phyloP scores from a whole-genome alignment of 2,329 filamentous ascomycete species.

The Neofusicoccum parvum region DNA sequence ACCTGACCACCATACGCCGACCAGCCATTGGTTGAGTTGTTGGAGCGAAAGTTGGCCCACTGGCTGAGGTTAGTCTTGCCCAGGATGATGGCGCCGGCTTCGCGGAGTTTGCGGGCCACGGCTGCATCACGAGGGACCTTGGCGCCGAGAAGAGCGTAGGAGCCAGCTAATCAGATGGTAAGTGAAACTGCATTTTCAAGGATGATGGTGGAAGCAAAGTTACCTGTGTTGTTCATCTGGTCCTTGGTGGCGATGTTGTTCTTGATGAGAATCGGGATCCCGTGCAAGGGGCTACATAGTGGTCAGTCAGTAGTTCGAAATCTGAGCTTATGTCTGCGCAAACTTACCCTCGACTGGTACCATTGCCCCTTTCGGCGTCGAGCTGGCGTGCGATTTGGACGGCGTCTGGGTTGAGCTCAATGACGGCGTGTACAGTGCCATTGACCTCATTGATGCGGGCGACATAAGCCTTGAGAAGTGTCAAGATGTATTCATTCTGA shows the following conservation, averaged over 20 bases:
- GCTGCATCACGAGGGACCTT: slow-evolving; percentile 60
- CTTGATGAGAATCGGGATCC: slow-evolving; percentile 67
- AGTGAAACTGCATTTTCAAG: too few relatives aligned
- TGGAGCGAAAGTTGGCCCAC: slow-evolving; percentile 65
- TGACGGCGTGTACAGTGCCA: slow-evolving; percentile 53
- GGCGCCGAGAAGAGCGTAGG: slow-evolving; percentile 63
- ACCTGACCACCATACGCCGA: slow-evolving; percentile 65
- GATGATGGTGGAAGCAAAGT: too few relatives aligned
- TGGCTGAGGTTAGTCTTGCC: slow-evolving; percentile 68
- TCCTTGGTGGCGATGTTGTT: slow-evolving; percentile 67
- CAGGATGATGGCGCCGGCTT: slow-evolving; percentile 64
- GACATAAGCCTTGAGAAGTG: slow-evolving; percentile 48
- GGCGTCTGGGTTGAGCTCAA: slow-evolving; percentile 60
- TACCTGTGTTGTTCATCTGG: slow-evolving; percentile 61
- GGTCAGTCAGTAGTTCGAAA: neutral
- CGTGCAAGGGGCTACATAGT: slow-evolving; percentile 56
- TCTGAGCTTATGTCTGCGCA: too few relatives aligned
- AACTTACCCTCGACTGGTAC: slow-evolving; percentile 48
- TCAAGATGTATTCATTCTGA: slow-evolving; percentile 24
- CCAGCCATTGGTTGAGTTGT: slow-evolving; percentile 65
- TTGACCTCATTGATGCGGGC: slow-evolving; percentile 57
- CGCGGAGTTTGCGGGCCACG: slow-evolving; percentile 56
- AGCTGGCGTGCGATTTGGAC: slow-evolving; percentile 50
- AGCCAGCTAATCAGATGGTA: slow-evolving; percentile 51
- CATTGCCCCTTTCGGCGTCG: slow-evolving; percentile 52